phyloP scores from a whole-genome alignment of 805 yeast species.

The Wickerhamomyces ciferrii region DNA sequence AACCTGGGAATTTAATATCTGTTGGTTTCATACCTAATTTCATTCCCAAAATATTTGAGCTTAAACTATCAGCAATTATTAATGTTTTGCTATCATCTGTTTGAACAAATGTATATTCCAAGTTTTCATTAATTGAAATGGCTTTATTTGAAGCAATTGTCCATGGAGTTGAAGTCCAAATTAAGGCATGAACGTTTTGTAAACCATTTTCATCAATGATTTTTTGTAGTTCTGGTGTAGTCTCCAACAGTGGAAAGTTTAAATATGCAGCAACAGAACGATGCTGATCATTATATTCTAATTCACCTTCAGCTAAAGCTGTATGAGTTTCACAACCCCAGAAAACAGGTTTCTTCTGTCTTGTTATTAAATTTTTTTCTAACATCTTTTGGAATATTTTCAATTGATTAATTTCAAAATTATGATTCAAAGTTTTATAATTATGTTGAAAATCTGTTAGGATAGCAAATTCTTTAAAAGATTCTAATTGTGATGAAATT shows the following conservation, averaged over 20 bases:
- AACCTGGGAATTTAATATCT: constrained; percentile 34
- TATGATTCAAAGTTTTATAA: constrained; percentile 67
- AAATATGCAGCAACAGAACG: constrained; percentile 63
- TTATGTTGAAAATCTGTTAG: constrained; percentile 77
- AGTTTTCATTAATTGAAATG: constrained; percentile 57
- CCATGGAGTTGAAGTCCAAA: constrained; percentile 99
- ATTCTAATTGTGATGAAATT: constrained; percentile 54
- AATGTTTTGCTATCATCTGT: constrained; percentile 34
- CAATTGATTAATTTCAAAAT: constrained; percentile 74
- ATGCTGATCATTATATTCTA: constrained; percentile 77
- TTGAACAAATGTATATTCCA: constrained; percentile 50
- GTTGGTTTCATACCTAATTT: constrained; percentile 19
- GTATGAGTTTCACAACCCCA: constrained; percentile 96
- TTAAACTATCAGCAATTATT: constrained; percentile 53
- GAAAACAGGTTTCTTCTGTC: constrained; percentile 93
- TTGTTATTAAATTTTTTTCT: constrained; percentile 59
- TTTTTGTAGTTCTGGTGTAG: constrained; percentile 13
- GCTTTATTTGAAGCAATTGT: constrained; percentile 87
- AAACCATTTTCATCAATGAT: constrained; percentile 6
- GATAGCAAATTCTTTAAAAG: constrained; percentile 68
- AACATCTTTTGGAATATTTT: constrained; percentile 62
- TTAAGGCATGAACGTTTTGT: constrained; percentile 34
- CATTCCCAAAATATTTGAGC: constrained; percentile 29
- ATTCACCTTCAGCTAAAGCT: constrained; percentile 94
- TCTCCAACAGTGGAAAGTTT: constrained; percentile 49